Base-by-base conservation (phyloP, 2,329 filamentous ascomycete species). In the Colletotrichum cuscutae region DNA sequence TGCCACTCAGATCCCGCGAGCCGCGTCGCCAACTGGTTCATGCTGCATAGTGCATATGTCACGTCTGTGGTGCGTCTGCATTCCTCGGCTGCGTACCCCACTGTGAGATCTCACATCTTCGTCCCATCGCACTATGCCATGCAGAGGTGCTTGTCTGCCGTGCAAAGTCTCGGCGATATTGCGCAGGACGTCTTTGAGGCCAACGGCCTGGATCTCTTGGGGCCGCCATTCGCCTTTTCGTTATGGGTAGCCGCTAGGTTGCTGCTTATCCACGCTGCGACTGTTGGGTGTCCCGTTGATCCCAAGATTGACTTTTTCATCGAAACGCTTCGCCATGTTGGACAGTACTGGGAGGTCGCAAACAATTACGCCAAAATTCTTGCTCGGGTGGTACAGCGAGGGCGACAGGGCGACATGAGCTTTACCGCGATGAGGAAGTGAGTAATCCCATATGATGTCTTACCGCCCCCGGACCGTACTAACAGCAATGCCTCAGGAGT, bases 11-110 rank as follows among this genome's bases (percentile, higher is more conserved):
- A 85, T 22, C 84, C 84, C 3, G 84, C 83, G 2, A 85, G 83
- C 64, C 81, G 84, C 1, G 84, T 85, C 1, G 84, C 84, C n/a
- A 85, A 85, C 73, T 85, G 83, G 84, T 85, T 85, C 71, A 84
- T 85, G 82, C 77, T 86, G 9, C 84, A 86, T 30, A 84, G 84
- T 74, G 84, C 84, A 8, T 86, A 85, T 58, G 83, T 86, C 13
- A 84, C 83, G 0, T 80, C 83, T 3, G 84, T 84, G 6, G 83
- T 86, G 3, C 81, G 84, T 1, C 77, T 86, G n/a, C 84, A 86
- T 69, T 84, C 84, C 3, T 80, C 83, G 3, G 83, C 84, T 0
- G 84, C 84, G 3, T 86, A 86, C 63, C 84, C 84, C 4, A 82
- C 80, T 0, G 76, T 82, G 0, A 78, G 81, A 6, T 84, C 84